phyloP scores from a whole-genome alignment of 2,329 filamentous ascomycete genomes.

The Claviceps monticola region DNA sequence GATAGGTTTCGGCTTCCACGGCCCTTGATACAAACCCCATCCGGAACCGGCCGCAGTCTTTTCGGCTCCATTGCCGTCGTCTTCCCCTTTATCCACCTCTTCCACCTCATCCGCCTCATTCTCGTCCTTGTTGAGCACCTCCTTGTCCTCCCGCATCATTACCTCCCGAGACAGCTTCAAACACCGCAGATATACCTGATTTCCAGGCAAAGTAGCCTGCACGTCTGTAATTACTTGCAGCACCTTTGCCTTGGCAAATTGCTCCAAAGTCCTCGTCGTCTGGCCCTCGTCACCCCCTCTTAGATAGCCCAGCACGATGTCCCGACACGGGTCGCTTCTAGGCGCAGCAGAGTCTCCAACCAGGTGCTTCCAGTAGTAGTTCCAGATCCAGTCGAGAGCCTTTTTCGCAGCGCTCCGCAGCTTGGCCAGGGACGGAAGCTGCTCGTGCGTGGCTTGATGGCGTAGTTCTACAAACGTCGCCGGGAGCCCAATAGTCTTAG shows the following conservation, averaged over 20 bases:
- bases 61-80: slow-evolving; percentile 5
- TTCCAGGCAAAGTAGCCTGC: slow-evolving; percentile 26
- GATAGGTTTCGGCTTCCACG: slow-evolving; percentile 45
- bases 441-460: slow-evolving; percentile 83
- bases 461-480: slow-evolving; percentile 77
- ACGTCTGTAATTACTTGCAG: slow-evolving; percentile 25
- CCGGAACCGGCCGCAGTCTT: slow-evolving; percentile 12
- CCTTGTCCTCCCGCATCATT: slow-evolving; percentile 14
- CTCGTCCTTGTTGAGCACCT: slow-evolving; percentile 5
- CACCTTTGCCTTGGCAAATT: slow-evolving; percentile 24
- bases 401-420: slow-evolving; percentile 55
- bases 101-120: slow-evolving; percentile 7
- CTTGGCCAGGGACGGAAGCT: slow-evolving; percentile 62
- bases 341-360: slow-evolving; percentile 11
- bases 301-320: slow-evolving; percentile 26
- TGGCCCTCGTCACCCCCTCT: slow-evolving; percentile 18
- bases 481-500: slow-evolving; percentile 53
- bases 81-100: not conserved
- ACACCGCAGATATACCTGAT: slow-evolving; percentile 28
- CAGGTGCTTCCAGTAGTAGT: slow-evolving; percentile 64
- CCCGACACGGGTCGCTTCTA: slow-evolving; percentile 17
- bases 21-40: slow-evolving; percentile 37
- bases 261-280: slow-evolving; percentile 17
- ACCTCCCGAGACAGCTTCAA: slow-evolving; percentile 30
- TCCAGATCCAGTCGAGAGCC: slow-evolving; percentile 75